Evolutionary conservation across 345 rosid species (phyloP), one percentile per base, ranked within the genome.

Genomic region (Fremontodendron californicum): DNA sequence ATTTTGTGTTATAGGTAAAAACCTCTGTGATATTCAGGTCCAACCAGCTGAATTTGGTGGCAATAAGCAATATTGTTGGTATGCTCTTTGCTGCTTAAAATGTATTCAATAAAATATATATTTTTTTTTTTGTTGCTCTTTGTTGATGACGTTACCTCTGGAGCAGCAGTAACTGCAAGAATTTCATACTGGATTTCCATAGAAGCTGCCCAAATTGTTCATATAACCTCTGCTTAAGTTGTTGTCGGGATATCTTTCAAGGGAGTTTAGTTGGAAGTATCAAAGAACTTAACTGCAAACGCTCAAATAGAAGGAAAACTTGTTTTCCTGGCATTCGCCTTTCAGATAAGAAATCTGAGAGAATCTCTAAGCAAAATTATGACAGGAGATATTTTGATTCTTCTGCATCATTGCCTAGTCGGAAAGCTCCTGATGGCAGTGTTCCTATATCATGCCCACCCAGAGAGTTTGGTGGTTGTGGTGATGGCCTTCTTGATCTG

Each of bases 141-240:
- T 82, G 82, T 68, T 55, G 73, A 61, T 81, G 77, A 8, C 78
- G 68, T 80, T 73, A 71, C 43, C 85, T 76, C 78, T 49, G 74
- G 67, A 81, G 79, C 89, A 87, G 90, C 87, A 82, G 87, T 76
- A 84, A 82, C 73, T 88, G 90, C 85, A 84, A 87, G 81, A 77
- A 89, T 64, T 84, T 86, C 43, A 84, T 87, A 37, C 79, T 86
- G 80, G 91, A 89, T 86, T 84, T 87, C 74, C 95, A 87, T 65
- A 87, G 91, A 78, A 87, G 91, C 82, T 90, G 95, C 83, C 81
- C 92, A 23, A 90, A 75, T 39, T 92, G 98, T 78, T 90, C 91
- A 27, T 90, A 86, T 74, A 84, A 70, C 48, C 86, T 88, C 54
- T 92, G 94, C 84, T 83, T 89, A 82, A 87, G 87, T 55, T 89